phyloP scores from a whole-genome alignment of 2,329 filamentous ascomycete genomes.

The Thielaviopsis musarum region DNA sequence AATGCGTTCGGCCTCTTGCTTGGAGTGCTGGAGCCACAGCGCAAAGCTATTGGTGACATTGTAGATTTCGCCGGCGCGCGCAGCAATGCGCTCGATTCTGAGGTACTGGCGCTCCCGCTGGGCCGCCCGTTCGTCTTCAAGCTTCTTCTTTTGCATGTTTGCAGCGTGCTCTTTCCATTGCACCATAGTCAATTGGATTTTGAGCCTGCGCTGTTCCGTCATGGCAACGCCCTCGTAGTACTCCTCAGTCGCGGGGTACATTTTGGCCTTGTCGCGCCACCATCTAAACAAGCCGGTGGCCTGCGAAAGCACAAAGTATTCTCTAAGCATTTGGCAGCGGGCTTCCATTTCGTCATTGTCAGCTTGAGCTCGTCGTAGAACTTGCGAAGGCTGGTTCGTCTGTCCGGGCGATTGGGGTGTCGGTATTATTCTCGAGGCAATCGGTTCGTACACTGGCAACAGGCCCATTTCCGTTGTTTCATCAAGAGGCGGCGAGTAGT shows the following conservation, averaged over 20 bases:
- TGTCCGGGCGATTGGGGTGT: conserved; percentile 7
- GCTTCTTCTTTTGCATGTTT: conserved; percentile 1
- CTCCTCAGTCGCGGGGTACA: conserved; percentile 7
- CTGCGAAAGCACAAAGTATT: conserved; percentile 1
- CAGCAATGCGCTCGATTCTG: conserved; percentile 23
- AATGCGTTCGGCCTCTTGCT: conserved; percentile 48
- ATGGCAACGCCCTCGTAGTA: conserved; percentile 11
- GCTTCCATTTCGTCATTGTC: conserved; percentile 11
- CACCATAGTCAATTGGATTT: conserved; percentile 7
- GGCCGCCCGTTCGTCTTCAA: conserved; percentile 7
- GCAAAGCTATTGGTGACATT: conserved; percentile 31
- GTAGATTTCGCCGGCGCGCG: conserved; percentile 46
- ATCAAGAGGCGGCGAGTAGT: not conserved
- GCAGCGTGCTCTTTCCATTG: conserved; percentile 9
- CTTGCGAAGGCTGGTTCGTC: conserved; percentile 11
- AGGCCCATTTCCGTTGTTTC: not conserved
- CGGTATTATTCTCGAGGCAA: conserved; percentile 1
- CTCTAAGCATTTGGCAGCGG: not conserved
- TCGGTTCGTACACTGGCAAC: conserved; percentile 3
- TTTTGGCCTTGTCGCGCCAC: conserved; percentile 11
- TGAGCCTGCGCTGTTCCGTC: conserved; percentile 5
- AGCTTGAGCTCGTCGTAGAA: conserved; percentile 5
- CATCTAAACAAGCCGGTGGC: conserved; percentile 9
- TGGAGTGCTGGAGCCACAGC: conserved; percentile 48
- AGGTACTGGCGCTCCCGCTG: conserved; percentile 8